Evolutionary conservation across 768 basidiomycete genomes (phyloP).

Genomic region (Filobasidium floriforme): DNA sequence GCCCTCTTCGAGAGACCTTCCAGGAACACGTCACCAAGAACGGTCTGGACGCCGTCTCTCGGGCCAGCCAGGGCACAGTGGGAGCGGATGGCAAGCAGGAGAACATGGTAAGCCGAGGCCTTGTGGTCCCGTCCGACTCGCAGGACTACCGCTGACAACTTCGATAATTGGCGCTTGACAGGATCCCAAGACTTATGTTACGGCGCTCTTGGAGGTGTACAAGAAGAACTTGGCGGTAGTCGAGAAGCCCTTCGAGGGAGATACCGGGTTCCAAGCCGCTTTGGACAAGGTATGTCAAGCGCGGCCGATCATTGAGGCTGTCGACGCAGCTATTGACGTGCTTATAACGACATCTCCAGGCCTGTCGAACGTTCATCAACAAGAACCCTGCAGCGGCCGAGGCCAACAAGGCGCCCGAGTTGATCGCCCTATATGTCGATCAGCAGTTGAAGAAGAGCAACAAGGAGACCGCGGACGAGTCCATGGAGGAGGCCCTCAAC

Average conservation of each 20-base stretch:
- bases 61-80: conserved; percentile 50
- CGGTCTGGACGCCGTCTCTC: conserved; percentile 72
- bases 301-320: neutral
- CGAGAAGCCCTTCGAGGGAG: conserved; percentile 77
- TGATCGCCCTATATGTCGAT: conserved; percentile 87
- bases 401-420: conserved; percentile 76
- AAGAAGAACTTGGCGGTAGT: conserved; percentile 85
- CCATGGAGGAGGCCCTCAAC: conserved; percentile 77
- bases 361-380: conserved; percentile 92
- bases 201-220: conserved; percentile 83
- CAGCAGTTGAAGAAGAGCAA: conserved; percentile 84
- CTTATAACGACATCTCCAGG: conserved; percentile 48
- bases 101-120: conserved; percentile 50
- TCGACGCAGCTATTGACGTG: neutral
- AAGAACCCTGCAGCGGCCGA: conserved; percentile 70
- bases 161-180: conserved; percentile 16
- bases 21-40: conserved; percentile 92
- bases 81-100: conserved; percentile 52
- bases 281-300: conserved; percentile 54
- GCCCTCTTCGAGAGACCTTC: conserved; percentile 82
- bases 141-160: neutral
- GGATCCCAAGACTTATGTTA: conserved; percentile 91
- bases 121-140: neutral
- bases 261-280: conserved; percentile 86
- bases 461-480: conserved; percentile 77